Evolutionary conservation across 225 moss, liverwort and hornwort species (phyloP).

Genomic region (Bryoerythrophyllum caledonicum): DNA sequence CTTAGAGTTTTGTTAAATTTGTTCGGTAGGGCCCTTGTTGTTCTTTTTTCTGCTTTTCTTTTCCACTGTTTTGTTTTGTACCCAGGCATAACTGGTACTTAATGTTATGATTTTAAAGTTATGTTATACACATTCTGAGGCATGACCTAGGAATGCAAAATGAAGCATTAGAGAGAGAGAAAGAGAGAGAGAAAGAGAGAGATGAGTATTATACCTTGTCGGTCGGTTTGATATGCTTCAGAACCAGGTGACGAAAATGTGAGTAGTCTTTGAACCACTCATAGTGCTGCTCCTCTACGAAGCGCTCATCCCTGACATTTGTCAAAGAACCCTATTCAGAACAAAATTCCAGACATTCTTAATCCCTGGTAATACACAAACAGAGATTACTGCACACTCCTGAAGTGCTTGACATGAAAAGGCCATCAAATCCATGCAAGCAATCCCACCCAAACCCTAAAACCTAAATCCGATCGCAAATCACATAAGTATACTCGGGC

Average conservation of each 20-base stretch:
- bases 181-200: background rate
- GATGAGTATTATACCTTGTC: conserved; percentile 53
- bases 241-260: conserved; percentile 78
- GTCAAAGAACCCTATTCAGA: conserved; percentile 13
- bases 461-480: too few relatives aligned
- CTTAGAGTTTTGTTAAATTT: too few relatives aligned
- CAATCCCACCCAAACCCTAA: too few relatives aligned
- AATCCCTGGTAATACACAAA: background rate
- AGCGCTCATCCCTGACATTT: conserved; percentile 76
- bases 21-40: too few relatives aligned
- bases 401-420: background rate
- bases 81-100: too few relatives aligned
- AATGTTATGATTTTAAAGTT: too few relatives aligned
- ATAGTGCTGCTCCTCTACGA: conserved; percentile 78
- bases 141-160: background rate
- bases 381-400: background rate
- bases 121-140: background rate
- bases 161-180: background rate
- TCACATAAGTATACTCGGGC: too few relatives aligned
- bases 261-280: conserved; percentile 98
- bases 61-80: too few relatives aligned
- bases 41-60: too few relatives aligned
- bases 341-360: background rate
- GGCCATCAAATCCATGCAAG: background rate
- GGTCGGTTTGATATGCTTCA: conserved; percentile 55